Percentiles rank a stretch among this genome's conserved stretches.
Evolutionary conservation across 2,329 filamentous ascomycete species (phyloP).

Genomic region (Venturia asperata): DNA sequence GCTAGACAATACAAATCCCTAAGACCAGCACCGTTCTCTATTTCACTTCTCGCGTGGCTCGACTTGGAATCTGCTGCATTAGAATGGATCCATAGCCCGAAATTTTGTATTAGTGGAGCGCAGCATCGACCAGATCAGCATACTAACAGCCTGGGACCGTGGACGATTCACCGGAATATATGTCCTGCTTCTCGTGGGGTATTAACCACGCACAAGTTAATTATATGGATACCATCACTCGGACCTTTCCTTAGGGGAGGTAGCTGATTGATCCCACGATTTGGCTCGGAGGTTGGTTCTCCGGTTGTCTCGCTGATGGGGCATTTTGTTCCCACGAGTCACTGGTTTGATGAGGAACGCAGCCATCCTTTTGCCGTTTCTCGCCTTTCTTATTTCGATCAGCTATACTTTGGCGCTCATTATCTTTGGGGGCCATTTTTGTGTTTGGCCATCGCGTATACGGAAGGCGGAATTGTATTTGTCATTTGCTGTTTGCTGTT

Average conservation of each 20-base stretch:
- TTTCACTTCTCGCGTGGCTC: background rate
- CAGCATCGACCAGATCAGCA: background rate
- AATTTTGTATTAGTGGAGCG: background rate
- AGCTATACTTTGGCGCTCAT: too few species aligned
- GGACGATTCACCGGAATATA: background rate
- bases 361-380: background rate
- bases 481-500: background rate
- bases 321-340: background rate
- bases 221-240: too few species aligned
- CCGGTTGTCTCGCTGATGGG: background rate
- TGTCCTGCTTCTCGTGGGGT: background rate
- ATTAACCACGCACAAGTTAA: background rate
- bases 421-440: background rate
- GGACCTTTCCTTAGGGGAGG: background rate
- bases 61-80: background rate
- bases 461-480: background rate
- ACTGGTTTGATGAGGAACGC: background rate
- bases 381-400: background rate
- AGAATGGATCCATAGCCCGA: background rate
- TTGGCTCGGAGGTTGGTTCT: background rate
- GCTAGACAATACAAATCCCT: too few species aligned
- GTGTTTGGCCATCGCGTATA: background rate
- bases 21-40: too few species aligned
- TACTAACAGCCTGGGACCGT: background rate
- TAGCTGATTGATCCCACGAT: background rate